Base-by-base conservation (phyloP, 257 asterid species). In the Gardenia jasminoides region DNA sequence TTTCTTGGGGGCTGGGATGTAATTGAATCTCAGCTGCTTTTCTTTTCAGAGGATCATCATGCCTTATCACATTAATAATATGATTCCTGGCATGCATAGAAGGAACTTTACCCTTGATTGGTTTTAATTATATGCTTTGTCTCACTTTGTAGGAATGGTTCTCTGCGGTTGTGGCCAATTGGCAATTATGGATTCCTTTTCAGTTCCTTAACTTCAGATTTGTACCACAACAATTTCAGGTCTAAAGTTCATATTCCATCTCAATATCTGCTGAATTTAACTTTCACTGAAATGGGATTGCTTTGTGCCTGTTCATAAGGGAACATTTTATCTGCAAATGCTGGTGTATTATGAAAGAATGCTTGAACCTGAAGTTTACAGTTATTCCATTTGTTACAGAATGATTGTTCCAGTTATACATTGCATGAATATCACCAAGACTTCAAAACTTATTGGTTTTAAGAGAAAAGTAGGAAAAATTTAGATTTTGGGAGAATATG, bases 171-270 rank as follows among this genome's bases (percentile, higher is more conserved):
- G 64, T 94, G 80, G 98, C 92, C 61, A 94, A 94, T 85, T 94
- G 98, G 98, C 96, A 93, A 83, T 91, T 94, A 6, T 94, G 98
- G 98, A 89, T 94, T 81, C 98, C 98, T 76, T 94, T 94, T 79
- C 98, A 94, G 85, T 94, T 94, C 86, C 85, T 94, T 81, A 94
- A 94, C 88, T 94, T 94, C 75, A 90, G 92, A n/a, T 92, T 91
- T 67, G 98, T 94, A 48, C 98, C 98, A 6, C 98, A 93, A 78
- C 98, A 93, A 79, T 93, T 94, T 89, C 98, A 94, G 98, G 98
- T 94, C 79, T 36, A 87, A 82, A 65, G 67, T 65, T 79, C 77
- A 36, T 47, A 8, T 64, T 71, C 3, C 19, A 11, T 70, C 13
- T 6, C 6, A 36, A 41, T 41, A 64, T 66, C 52, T 9, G 39